These are phyloP conservation scores for Pseudogymnoascus sp. DNA, from an alignment of 2,329 filamentous ascomycete genomes.

Conservation along the genomic window DNA sequence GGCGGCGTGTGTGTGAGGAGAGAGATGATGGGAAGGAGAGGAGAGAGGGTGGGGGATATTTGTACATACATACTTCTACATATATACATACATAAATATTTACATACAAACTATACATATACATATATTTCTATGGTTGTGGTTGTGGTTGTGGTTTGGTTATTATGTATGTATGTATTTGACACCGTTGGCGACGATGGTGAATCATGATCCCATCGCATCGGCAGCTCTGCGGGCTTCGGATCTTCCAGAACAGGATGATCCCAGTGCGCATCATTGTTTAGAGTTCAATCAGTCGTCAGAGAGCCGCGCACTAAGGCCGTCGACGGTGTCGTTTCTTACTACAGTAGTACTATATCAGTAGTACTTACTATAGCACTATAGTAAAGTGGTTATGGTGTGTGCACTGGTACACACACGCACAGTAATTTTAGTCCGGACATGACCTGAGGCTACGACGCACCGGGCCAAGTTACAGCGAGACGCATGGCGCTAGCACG, in stretches of 20 bases:
- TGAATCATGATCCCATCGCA: not conserved
- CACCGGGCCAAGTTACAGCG: not conserved
- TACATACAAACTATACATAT: not conserved
- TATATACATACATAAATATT: not conserved
- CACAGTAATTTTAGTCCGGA: not conserved
- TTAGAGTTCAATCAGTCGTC: not conserved
- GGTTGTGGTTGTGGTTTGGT: not conserved
- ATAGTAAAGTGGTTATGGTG: no score
- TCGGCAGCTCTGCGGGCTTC: not conserved
- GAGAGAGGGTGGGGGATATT: not conserved
- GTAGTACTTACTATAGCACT: not conserved
- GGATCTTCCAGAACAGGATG: constrained; percentile 1
- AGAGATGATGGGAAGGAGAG: not conserved
- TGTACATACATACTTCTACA: not conserved
- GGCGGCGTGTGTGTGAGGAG: not conserved
- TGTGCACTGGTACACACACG: no score
- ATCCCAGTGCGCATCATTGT: not conserved
- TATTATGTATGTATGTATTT: not conserved
- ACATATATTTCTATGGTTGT: not conserved
- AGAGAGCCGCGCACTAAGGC: not conserved
- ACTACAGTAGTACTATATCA: no score
- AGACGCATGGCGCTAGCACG: not conserved
- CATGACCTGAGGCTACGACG: not conserved
- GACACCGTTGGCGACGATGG: not conserved
- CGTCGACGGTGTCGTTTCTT: not conserved